These are phyloP conservation scores for Tolypocladium nubicola DNA, from an alignment of 2,329 filamentous ascomycete genomes.

Conservation along the genomic window DNA sequence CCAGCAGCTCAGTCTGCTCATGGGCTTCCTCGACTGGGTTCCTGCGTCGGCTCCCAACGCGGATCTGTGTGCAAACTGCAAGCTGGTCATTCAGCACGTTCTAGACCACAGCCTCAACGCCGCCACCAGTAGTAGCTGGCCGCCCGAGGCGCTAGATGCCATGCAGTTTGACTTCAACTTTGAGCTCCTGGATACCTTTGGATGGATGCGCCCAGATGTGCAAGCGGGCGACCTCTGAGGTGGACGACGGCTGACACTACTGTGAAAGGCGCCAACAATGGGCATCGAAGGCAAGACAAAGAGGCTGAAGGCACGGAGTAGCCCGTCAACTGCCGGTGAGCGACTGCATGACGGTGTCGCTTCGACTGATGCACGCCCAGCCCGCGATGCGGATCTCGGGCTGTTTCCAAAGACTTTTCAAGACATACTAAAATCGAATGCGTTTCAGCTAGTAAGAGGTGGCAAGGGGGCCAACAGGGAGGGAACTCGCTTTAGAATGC, in stretches of 20 bases:
- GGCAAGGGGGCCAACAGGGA: not conserved
- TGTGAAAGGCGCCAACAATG: not conserved
- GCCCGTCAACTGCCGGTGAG: not conserved
- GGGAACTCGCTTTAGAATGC: not conserved
- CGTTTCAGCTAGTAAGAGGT: not conserved
- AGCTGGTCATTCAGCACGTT: conserved; percentile 33
- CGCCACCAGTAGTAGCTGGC: not conserved
- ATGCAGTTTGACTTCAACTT: conserved; percentile 29
- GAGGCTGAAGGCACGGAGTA: not conserved
- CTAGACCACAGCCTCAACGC: conserved; percentile 33
- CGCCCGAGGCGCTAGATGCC: conserved; percentile 13
- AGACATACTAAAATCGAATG: not conserved
- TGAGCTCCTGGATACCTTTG: conserved; percentile 37
- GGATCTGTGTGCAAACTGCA: conserved; percentile 30
- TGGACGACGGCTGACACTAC: not conserved
- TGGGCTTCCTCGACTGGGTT: conserved; percentile 38
- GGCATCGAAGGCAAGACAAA: not conserved
- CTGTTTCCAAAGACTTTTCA: not conserved
- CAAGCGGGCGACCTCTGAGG: not conserved
- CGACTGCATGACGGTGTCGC: not conserved
- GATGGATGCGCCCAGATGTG: conserved; percentile 26
- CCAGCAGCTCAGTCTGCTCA: conserved; percentile 36
- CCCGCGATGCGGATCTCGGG: no score
- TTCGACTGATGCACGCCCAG: not conserved
- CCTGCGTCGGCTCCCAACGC: conserved; percentile 33